Conservation (phyloP, 2,329 filamentous ascomycete genomes). For the Thermoascus crustaceus region DNA sequence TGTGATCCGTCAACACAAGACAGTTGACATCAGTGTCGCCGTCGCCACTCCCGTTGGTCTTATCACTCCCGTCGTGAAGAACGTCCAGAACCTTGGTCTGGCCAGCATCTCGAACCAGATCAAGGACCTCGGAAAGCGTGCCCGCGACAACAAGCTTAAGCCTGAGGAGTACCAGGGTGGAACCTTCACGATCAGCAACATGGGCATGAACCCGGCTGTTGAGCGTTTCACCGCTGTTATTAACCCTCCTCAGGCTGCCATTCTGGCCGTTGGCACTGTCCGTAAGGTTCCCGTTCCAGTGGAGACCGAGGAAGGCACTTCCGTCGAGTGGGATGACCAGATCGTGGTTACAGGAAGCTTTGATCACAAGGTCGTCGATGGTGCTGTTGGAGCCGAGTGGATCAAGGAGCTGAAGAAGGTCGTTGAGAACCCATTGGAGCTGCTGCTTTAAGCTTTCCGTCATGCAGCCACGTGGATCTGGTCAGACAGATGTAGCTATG, state of each 20-base stretch:
- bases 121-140: constrained; percentile 95
- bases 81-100: constrained; percentile 77
- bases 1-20: constrained; percentile 86
- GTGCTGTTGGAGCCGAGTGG: constrained; percentile 92
- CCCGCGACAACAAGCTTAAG: constrained; percentile 96
- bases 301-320: constrained; percentile 73
- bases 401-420: constrained; percentile 96
- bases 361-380: constrained; percentile 98
- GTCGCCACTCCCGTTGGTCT: constrained; percentile 88
- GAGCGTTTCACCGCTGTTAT: constrained; percentile 98
- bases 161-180: constrained; percentile 98
- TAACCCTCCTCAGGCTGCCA: constrained; percentile 95
- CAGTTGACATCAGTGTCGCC: constrained; percentile 89
- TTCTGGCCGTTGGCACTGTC: constrained; percentile 88
- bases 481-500: constrained; percentile 10
- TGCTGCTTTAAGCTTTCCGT: constrained; percentile 62
- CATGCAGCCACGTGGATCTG: constrained; percentile 8
- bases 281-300: constrained; percentile 88
- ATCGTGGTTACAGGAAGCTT: constrained; percentile 92
- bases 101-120: constrained; percentile 79
- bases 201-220: constrained; percentile 98
- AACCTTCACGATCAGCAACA: constrained; percentile 99
- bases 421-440: constrained; percentile 91
- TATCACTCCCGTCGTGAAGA: constrained; percentile 95
- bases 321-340: constrained; percentile 91